A percentile compares a stretch with the other conserved stretches of the same genome.
These are phyloP conservation scores for Gamsiella multidivaricata DNA, from an alignment of 192 early-diverging fungal genomes.

Conservation along the genomic window DNA sequence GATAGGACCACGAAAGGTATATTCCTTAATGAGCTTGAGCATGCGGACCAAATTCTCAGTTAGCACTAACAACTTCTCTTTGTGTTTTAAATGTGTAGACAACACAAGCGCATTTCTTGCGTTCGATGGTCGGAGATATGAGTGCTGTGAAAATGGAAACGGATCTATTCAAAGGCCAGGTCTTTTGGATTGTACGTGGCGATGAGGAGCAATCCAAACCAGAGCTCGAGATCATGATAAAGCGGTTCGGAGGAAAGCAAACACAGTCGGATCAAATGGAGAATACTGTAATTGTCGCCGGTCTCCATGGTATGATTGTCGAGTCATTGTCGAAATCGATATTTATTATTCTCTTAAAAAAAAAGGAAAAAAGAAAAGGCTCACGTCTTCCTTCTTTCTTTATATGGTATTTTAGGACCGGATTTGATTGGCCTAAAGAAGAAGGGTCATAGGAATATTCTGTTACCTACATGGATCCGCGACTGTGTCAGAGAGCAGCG, in stretches of 20 bases:
- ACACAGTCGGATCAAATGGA: conserved; percentile 65
- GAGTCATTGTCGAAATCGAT: too few species aligned
- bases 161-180: conserved; percentile 67
- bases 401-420: conserved; percentile 54
- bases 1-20: conserved; percentile 32
- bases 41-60: neutral
- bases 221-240: conserved; percentile 68
- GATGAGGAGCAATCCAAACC: conserved; percentile 59
- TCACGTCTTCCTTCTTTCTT: too few species aligned
- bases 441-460: conserved; percentile 64
- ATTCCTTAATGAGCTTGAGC: neutral
- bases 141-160: conserved; percentile 55
- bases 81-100: conserved; percentile 2
- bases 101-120: conserved; percentile 31
- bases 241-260: conserved; percentile 70
- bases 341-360: neutral
- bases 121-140: conserved; percentile 51
- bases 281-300: conserved; percentile 64
- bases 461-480: conserved; percentile 71
- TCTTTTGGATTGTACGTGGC: conserved; percentile 54
- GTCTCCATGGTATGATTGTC: conserved; percentile 17
- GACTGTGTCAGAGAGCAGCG: conserved; percentile 66
- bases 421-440: conserved; percentile 67
- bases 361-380: too few species aligned
- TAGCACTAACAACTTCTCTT: too few species aligned